A percentile compares a stretch with the other conserved stretches of the same genome.
phyloP scores from a whole-genome alignment of 441 rosid species.

The Populus hybrid region DNA sequence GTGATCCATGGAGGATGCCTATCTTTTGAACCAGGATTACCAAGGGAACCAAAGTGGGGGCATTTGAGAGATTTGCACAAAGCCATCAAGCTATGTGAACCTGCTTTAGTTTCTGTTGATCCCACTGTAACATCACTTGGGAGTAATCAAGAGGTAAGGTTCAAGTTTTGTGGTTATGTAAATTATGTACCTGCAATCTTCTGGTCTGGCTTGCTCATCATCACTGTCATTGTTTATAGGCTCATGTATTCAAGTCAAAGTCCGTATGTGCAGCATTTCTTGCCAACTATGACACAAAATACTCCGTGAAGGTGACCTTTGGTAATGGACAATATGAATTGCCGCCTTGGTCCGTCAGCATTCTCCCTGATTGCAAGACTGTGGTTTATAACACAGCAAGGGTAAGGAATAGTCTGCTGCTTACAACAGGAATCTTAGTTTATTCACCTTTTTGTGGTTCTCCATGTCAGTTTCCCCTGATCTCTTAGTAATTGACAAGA shows the following conservation, averaged over 20 bases:
- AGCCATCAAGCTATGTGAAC: slow-evolving; percentile 86
- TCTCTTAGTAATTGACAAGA: neutral
- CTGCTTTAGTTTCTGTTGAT: slow-evolving; percentile 75
- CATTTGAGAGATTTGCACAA: slow-evolving; percentile 93
- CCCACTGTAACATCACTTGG: slow-evolving; percentile 70
- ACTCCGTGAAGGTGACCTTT: slow-evolving; percentile 65
- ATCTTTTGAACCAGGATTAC: slow-evolving; percentile 43
- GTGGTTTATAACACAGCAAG: slow-evolving; percentile 92
- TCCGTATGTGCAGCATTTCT: slow-evolving; percentile 89
- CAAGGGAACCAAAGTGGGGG: slow-evolving; percentile 94
- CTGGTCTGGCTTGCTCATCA: neutral
- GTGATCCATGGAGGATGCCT: neutral
- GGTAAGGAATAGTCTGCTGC: slow-evolving; percentile 39
- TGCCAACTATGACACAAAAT: slow-evolving; percentile 63
- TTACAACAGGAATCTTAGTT: neutral
- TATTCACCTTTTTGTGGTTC: neutral
- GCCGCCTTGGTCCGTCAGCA: slow-evolving; percentile 99
- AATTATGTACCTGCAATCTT: neutral
- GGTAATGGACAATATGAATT: slow-evolving; percentile 67
- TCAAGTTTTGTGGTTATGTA: neutral
- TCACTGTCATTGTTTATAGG: slow-evolving; percentile 37
- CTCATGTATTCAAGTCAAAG: slow-evolving; percentile 73
- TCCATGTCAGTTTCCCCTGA: slow-evolving; percentile 4
- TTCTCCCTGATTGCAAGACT: slow-evolving; percentile 98
- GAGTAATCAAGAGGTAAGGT: slow-evolving; percentile 69